Conservation (phyloP, 805 yeast species). For the Blastobotrys attinorum region DNA sequence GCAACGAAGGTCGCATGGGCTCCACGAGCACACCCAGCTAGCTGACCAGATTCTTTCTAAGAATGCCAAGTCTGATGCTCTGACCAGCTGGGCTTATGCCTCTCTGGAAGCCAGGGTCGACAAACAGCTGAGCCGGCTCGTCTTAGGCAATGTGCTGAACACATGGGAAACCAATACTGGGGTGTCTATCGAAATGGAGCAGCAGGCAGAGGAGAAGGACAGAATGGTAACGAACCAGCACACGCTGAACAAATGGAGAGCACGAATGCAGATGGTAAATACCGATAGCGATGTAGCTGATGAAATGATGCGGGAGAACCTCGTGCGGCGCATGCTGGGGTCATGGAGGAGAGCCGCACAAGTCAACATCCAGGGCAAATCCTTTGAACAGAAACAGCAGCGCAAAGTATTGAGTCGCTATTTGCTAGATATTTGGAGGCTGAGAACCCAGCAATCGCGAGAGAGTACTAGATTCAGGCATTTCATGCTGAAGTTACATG, state of each 20-base stretch:
- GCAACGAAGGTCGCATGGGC: not conserved
- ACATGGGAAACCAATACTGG: not conserved
- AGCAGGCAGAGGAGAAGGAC: not conserved
- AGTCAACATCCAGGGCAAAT: not conserved
- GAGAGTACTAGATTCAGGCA: constrained; percentile 14
- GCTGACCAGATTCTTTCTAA: not conserved
- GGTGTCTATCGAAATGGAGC: not conserved
- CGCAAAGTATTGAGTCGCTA: not conserved
- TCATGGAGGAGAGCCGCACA: not conserved
- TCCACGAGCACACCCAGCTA: too few relatives aligned
- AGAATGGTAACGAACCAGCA: too few relatives aligned
- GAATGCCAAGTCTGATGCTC: not conserved
- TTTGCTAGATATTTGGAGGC: constrained; percentile 8
- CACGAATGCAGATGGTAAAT: not conserved
- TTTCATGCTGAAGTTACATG: constrained; percentile 8
- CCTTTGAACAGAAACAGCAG: not conserved
- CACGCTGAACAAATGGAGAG: not conserved
- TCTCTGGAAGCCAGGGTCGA: not conserved
- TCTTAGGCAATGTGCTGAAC: not conserved
- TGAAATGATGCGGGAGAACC: not conserved
- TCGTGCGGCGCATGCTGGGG: not conserved
- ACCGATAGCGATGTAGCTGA: constrained; percentile 1
- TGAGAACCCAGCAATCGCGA: not conserved
- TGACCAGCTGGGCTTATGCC: not conserved
- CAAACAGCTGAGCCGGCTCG: not conserved